Conservation (phyloP, 2,329 filamentous ascomycete species). For the Pseudogymnoascus sp. region DNA sequence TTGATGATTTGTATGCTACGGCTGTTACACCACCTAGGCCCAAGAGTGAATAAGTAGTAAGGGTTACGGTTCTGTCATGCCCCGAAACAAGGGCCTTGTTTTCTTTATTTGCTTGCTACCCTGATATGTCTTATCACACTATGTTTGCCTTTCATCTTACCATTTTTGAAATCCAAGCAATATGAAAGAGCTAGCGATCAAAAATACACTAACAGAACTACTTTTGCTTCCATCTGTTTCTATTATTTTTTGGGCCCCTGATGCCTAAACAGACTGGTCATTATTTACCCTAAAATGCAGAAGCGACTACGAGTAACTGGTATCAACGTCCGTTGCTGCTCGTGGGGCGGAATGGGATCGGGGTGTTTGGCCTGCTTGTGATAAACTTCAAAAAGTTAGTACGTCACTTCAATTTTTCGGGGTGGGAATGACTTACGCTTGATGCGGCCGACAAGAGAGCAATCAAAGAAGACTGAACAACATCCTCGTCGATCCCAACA, state of each 20-base stretch:
- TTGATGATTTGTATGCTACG: neutral
- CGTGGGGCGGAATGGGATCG: slow-evolving; percentile 53
- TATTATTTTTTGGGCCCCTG: neutral
- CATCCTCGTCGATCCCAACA: slow-evolving; percentile 85
- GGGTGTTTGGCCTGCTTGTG: slow-evolving; percentile 60
- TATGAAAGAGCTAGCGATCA: neutral
- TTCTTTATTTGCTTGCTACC: slow-evolving; percentile 1
- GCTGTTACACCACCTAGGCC: neutral
- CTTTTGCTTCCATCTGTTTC: slow-evolving; percentile 1
- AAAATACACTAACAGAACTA: neutral
- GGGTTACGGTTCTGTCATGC: neutral
- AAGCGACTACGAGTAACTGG: neutral
- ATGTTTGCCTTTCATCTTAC: neutral
- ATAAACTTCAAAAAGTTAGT: slow-evolving; percentile 51
- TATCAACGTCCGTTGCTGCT: slow-evolving; percentile 7
- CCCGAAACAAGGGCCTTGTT: slow-evolving; percentile 1
- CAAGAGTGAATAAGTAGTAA: neutral
- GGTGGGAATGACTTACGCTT: slow-evolving; percentile 54
- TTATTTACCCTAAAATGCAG: neutral
- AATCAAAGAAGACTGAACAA: slow-evolving; percentile 81
- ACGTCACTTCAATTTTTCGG: slow-evolving; percentile 16
- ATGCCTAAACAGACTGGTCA: neutral
- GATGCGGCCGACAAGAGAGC: slow-evolving; percentile 78
- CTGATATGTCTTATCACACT: slow-evolving; percentile 1
- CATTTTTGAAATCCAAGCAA: neutral